These are phyloP conservation scores for Berberis vulgaris DNA, from an alignment of 164 flowering plant genomes.

Conservation along the genomic window DNA sequence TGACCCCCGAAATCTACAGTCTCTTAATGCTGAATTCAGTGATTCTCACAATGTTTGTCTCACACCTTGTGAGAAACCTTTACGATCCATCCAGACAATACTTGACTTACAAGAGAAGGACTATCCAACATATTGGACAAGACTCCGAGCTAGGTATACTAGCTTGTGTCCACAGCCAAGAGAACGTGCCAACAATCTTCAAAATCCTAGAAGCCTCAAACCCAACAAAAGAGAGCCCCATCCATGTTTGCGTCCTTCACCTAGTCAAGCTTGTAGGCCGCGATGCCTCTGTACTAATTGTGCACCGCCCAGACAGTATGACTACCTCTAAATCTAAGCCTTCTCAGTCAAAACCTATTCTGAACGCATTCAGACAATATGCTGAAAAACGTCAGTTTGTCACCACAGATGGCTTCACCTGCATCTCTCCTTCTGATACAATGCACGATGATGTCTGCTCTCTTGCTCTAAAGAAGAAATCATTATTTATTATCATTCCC, in stretches of 20 bases:
- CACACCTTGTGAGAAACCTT: not conserved
- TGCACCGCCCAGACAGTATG: not conserved
- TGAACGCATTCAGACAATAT: slow-evolving; percentile 31
- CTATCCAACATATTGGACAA: not conserved
- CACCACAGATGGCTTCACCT: slow-evolving; percentile 24
- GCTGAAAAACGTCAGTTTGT: slow-evolving; percentile 20
- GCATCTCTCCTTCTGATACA: slow-evolving; percentile 22
- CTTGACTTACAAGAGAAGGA: not conserved
- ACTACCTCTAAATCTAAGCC: not conserved
- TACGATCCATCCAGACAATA: slow-evolving; percentile 4
- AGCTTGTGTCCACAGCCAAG: slow-evolving; percentile 10
- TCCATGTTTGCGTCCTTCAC: slow-evolving; percentile 5
- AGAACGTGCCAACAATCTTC: slow-evolving; percentile 3
- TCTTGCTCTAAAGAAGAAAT: slow-evolving; percentile 26
- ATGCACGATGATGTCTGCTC: slow-evolving; percentile 45
- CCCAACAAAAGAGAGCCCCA: slow-evolving; percentile 4
- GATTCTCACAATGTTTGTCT: not conserved
- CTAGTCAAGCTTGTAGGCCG: slow-evolving; percentile 17
- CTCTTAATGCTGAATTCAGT: not conserved
- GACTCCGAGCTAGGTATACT: slow-evolving; percentile 7
- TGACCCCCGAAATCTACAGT: not conserved
- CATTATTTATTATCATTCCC: slow-evolving; percentile 37
- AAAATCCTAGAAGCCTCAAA: slow-evolving; percentile 7
- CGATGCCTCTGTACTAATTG: slow-evolving; percentile 3
- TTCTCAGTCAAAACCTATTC: slow-evolving; percentile 13